Evolutionary conservation across 176 grass and related monocot species (phyloP), one percentile per base, ranked within the genome.

Genomic region (Oryza australiensis): DNA sequence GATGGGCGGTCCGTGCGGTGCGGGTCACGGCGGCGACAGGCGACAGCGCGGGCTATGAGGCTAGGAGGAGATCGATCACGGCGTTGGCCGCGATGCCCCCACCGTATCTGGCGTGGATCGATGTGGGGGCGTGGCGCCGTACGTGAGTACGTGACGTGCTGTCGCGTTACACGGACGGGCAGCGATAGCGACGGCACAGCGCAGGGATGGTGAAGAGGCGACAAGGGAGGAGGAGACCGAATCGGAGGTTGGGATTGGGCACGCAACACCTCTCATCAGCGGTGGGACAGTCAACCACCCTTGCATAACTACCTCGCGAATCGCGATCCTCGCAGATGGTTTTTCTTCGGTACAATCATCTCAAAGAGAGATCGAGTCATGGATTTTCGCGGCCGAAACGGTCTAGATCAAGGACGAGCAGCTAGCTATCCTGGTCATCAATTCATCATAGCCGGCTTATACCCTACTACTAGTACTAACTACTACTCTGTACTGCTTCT

Each of bases 21-120:
- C n/a, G n/a, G n/a, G n/a, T n/a, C n/a, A n/a, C n/a, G n/a, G n/a
- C n/a, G n/a, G n/a, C n/a, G n/a, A n/a, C n/a, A n/a, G n/a, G n/a
- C n/a, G n/a, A n/a, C n/a, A n/a, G n/a, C n/a, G n/a, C n/a, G n/a
- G n/a, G n/a, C n/a, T n/a, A n/a, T n/a, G n/a, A n/a, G n/a, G n/a
- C n/a, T n/a, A n/a, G n/a, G n/a, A n/a, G n/a, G n/a, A n/a, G n/a
- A n/a, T n/a, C n/a, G n/a, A n/a, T n/a, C n/a, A n/a, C n/a, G n/a
- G n/a, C n/a, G n/a, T n/a, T n/a, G n/a, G n/a, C n/a, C n/a, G n/a
- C n/a, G n/a, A n/a, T n/a, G n/a, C n/a, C 20, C 26, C 49, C 80
- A 41, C 20, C 73, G 79, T 64, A 71, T 87, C 86, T 40, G 2
- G 40, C 65, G 18, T 33, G 73, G 86, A 77, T 87, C 86, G 18